phyloP scores from a whole-genome alignment of 768 basidiomycete species.

The Termitomyces sp. region DNA sequence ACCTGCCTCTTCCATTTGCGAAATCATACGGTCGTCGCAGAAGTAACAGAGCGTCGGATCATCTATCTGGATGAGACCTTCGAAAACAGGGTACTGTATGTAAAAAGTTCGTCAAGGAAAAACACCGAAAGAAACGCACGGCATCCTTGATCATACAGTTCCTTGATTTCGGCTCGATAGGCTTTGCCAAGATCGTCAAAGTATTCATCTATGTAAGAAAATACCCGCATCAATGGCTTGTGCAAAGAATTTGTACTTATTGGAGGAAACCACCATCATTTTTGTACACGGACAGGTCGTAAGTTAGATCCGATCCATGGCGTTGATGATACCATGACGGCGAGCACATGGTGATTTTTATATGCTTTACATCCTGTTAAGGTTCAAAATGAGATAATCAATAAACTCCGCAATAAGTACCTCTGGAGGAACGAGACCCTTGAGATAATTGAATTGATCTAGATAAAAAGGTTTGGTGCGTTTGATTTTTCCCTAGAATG shows the following conservation, averaged over 20 bases:
- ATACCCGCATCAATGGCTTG: background rate
- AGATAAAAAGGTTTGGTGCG: slow-evolving; percentile 60
- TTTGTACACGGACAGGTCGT: slow-evolving; percentile 55
- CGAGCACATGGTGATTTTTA: slow-evolving; percentile 71
- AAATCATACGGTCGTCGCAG: slow-evolving; percentile 54
- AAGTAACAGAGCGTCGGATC: slow-evolving; percentile 61
- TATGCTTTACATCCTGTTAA: slow-evolving; percentile 58
- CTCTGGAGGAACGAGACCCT: slow-evolving; percentile 51
- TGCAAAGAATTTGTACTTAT: background rate
- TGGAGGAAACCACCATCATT: slow-evolving; percentile 44
- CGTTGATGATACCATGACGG: slow-evolving; percentile 73
- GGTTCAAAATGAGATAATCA: no score
- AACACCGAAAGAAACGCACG: slow-evolving; percentile 29
- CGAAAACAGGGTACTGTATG: background rate
- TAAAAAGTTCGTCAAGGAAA: background rate
- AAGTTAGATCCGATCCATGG: slow-evolving; percentile 56
- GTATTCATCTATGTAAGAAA: slow-evolving; percentile 38
- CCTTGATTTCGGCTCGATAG: slow-evolving; percentile 46
- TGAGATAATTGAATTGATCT: slow-evolving; percentile 60
- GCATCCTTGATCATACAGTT: slow-evolving; percentile 45
- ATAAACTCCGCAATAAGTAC: no score
- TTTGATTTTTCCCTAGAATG: slow-evolving; percentile 55
- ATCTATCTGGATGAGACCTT: slow-evolving; percentile 52
- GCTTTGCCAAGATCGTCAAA: slow-evolving; percentile 45
- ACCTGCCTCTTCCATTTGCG: slow-evolving; percentile 53